These are phyloP conservation scores for Paracamarosporium sp. DNA, from an alignment of 2,329 filamentous ascomycete genomes.

Conservation along the genomic window DNA sequence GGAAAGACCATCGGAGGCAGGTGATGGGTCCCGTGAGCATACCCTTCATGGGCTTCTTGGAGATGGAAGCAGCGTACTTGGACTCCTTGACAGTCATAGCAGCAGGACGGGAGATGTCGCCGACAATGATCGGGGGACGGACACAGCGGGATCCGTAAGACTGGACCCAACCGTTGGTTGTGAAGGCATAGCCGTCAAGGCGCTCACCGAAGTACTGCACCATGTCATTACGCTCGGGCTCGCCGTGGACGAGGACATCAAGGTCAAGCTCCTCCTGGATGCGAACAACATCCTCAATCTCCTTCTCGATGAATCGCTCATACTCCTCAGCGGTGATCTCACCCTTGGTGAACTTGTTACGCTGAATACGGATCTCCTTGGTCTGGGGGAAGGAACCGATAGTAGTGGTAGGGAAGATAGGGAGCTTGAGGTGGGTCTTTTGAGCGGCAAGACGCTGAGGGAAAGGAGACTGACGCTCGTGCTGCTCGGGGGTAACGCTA, in stretches of 20 bases:
- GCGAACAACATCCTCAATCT: constrained; percentile 93
- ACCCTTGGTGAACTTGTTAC: constrained; percentile 98
- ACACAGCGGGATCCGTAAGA: constrained; percentile 98
- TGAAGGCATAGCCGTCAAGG: constrained; percentile 96
- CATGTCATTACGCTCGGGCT: constrained; percentile 99
- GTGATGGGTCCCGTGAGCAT: constrained; percentile 99
- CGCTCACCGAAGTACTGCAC: constrained; percentile 99
- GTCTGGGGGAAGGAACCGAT: constrained; percentile 99
- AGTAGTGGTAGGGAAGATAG: constrained; percentile 97
- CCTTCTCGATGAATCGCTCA: constrained; percentile 99
- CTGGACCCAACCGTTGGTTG: constrained; percentile 98
- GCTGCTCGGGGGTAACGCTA: constrained; percentile 81
- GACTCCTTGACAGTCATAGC: constrained; percentile 99
- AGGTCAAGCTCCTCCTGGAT: constrained; percentile 98
- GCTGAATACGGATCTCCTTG: constrained; percentile 94
- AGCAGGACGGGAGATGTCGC: constrained; percentile 94
- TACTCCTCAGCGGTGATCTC: constrained; percentile 93
- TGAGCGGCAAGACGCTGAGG: constrained; percentile 83
- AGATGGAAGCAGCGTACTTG: constrained; percentile 95
- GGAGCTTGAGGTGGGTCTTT: constrained; percentile 90
- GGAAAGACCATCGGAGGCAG: constrained; percentile 99
- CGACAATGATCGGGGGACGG: constrained; percentile 96
- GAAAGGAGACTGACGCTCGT: constrained; percentile 94
- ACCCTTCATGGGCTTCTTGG: constrained; percentile 99
- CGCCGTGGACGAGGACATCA: constrained; percentile 96